Percentiles rank a stretch among this genome's conserved stretches.
These are phyloP conservation scores for Coemansia sp. DNA, from an alignment of 192 early-diverging fungal species.

Conservation along the genomic window DNA sequence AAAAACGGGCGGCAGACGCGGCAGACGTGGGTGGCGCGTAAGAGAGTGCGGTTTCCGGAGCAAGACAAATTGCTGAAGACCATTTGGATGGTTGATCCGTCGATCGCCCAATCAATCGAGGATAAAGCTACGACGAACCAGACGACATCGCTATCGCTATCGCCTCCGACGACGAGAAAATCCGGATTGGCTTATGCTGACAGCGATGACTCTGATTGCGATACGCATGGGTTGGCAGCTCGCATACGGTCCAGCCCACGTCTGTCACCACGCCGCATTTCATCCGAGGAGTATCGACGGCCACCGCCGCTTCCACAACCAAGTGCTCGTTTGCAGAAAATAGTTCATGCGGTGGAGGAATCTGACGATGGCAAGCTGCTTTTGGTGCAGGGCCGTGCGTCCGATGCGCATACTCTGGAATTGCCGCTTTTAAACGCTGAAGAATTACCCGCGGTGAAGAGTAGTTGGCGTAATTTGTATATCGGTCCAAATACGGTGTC, in stretches of 20 bases:
- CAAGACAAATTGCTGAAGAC: constrained; percentile 42
- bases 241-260: constrained; percentile 27
- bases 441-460: background rate
- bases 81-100: constrained; percentile 41
- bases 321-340: background rate
- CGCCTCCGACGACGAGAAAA: background rate
- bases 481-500: constrained; percentile 45
- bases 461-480: background rate
- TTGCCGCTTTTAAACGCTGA: background rate
- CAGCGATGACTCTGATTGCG: constrained; percentile 3
- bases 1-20: constrained; percentile 5
- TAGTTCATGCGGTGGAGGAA: background rate
- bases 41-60: constrained; percentile 48
- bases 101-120: constrained; percentile 32
- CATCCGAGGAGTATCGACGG: background rate
- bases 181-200: background rate
- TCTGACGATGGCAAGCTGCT: background rate
- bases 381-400: background rate
- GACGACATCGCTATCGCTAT: background rate
- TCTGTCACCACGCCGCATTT: background rate
- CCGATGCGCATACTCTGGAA: background rate
- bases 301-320: background rate
- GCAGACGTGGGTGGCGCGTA: constrained; percentile 16
- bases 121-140: constrained; percentile 1
- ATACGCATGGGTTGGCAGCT: constrained; percentile 18